phyloP scores from a whole-genome alignment of 2,329 filamentous ascomycete genomes.

The Colletotrichum tofieldiae region DNA sequence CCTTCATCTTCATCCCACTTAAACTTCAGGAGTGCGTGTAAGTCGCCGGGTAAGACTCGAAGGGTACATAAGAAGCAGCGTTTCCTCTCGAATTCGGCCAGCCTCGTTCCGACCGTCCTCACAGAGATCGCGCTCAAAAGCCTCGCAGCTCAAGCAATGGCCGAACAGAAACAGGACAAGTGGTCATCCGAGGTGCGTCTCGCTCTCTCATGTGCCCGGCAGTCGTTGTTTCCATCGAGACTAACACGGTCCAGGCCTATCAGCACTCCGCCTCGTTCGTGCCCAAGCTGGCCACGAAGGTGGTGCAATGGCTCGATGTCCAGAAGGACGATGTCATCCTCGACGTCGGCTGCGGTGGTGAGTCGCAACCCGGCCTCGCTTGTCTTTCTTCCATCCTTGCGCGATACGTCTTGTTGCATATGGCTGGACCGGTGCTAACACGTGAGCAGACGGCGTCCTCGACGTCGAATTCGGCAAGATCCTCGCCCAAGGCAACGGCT shows the following conservation, averaged over 20 bases:
- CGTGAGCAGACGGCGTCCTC: constrained; percentile 68
- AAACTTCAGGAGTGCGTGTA: constrained; percentile 32
- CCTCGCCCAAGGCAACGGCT: constrained; percentile 62
- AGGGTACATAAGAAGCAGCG: background rate
- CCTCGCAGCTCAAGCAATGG: constrained; percentile 38
- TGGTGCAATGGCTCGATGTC: constrained; percentile 72
- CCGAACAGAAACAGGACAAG: constrained; percentile 51
- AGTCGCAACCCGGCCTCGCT: constrained; percentile 40
- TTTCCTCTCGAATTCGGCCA: background rate
- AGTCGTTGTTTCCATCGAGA: background rate
- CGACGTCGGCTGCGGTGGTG: constrained; percentile 76
- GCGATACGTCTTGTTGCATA: background rate
- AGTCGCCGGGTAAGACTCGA: constrained; percentile 2
- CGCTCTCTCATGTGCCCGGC: background rate
- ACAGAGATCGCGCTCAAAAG: background rate
- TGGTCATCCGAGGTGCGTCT: constrained; percentile 59
- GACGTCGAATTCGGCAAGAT: constrained; percentile 67
- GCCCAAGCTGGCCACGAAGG: constrained; percentile 72
- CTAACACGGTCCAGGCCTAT: constrained; percentile 64
- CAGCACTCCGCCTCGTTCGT: constrained; percentile 75
- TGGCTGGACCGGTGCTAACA: constrained; percentile 11
- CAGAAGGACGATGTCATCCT: constrained; percentile 72
- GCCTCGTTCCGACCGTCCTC: background rate
- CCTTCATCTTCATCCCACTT: constrained; percentile 39
- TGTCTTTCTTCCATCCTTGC: background rate